These are phyloP conservation scores for Metschnikowia cerradonensis DNA, from an alignment of 805 yeast genomes.

Conservation along the genomic window DNA sequence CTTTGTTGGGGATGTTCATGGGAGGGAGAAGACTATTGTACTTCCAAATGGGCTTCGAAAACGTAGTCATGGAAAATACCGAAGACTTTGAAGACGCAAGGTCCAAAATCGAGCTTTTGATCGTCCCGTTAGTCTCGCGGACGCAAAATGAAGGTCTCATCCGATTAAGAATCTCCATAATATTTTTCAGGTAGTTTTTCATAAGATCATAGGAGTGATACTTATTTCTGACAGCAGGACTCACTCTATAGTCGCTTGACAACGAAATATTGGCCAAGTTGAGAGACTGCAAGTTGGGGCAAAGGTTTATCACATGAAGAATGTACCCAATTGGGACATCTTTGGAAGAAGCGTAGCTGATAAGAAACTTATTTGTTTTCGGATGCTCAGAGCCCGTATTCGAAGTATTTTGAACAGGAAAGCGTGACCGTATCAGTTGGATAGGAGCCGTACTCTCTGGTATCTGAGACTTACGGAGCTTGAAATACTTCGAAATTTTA, in stretches of 20 bases:
- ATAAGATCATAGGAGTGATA: slow-evolving; percentile 37
- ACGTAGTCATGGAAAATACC: slow-evolving; percentile 23
- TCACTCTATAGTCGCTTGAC: slow-evolving; percentile 61
- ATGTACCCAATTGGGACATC: slow-evolving; percentile 80
- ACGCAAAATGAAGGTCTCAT: slow-evolving; percentile 10
- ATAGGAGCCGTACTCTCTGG: neutral
- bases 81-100: slow-evolving; percentile 11
- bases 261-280: slow-evolving; percentile 61
- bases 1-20: slow-evolving; percentile 20
- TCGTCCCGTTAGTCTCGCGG: neutral
- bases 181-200: slow-evolving; percentile 34
- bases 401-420: neutral
- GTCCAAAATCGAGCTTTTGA: neutral
- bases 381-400: slow-evolving; percentile 43
- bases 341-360: slow-evolving; percentile 59
- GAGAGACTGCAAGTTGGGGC: slow-evolving; percentile 54
- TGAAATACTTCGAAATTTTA: slow-evolving; percentile 17
- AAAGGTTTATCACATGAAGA: slow-evolving; percentile 61
- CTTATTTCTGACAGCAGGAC: slow-evolving; percentile 31
- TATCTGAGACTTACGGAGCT: slow-evolving; percentile 12
- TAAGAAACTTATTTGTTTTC: slow-evolving; percentile 52
- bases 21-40: slow-evolving; percentile 41
- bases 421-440: neutral
- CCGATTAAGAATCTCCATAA: slow-evolving; percentile 22
- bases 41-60: slow-evolving; percentile 29